These are phyloP conservation scores for Colletotrichum coccodes DNA, from an alignment of 2,329 filamentous ascomycete genomes.

Conservation along the genomic window DNA sequence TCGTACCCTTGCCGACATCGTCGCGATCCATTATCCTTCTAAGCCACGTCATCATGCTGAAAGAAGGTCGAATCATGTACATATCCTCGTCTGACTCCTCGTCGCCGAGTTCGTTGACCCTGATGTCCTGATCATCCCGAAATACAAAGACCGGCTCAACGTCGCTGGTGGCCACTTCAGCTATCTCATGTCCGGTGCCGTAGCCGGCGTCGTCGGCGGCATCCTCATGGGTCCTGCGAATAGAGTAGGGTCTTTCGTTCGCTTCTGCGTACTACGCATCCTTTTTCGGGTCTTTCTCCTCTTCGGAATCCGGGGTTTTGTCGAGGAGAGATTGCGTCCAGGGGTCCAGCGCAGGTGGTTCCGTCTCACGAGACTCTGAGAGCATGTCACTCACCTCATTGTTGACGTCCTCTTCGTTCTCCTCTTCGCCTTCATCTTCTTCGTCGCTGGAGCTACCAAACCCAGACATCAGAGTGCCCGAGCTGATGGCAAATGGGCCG, in stretches of 20 bases:
- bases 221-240: background rate
- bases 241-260: background rate
- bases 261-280: slow-evolving; percentile 33
- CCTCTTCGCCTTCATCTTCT: slow-evolving; percentile 94
- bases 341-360: slow-evolving; percentile 30
- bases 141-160: slow-evolving; percentile 12
- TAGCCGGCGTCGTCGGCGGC: background rate
- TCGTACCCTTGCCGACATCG: background rate
- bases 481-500: slow-evolving; percentile 77
- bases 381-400: slow-evolving; percentile 68
- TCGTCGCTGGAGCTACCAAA: slow-evolving; percentile 97
- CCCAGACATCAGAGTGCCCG: slow-evolving; percentile 83
- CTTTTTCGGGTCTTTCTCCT: slow-evolving; percentile 16
- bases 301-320: slow-evolving; percentile 40
- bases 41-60: slow-evolving; percentile 16
- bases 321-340: slow-evolving; percentile 29
- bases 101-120: background rate
- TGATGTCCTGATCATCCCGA: background rate
- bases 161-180: background rate
- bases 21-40: slow-evolving; percentile 24
- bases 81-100: slow-evolving; percentile 24
- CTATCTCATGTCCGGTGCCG: slow-evolving; percentile 1
- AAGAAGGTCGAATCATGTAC: slow-evolving; percentile 25
- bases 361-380: slow-evolving; percentile 32
- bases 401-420: slow-evolving; percentile 79